Percentiles rank a stretch among this genome's conserved stretches.
Evolutionary conservation across 257 asterid genomes (phyloP).

Genomic region (Solanum chilense): DNA sequence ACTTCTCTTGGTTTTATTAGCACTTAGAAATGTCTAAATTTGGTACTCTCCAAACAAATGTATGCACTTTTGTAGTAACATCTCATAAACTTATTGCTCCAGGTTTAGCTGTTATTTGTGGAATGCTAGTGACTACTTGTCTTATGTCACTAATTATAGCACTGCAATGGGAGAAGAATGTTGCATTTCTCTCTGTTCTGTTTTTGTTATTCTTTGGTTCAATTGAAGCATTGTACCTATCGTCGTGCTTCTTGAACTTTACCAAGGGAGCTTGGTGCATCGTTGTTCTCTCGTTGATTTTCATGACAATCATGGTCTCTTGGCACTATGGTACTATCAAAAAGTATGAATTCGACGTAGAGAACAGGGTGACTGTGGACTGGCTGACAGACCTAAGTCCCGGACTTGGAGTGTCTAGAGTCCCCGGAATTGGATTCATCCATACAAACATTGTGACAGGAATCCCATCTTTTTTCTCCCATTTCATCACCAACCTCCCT

Average conservation of each 20-base stretch:
- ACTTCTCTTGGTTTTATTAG: not conserved
- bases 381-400: constrained; percentile 86
- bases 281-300: constrained; percentile 32
- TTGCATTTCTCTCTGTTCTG: constrained; percentile 19
- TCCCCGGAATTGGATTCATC: constrained; percentile 79
- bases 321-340: constrained; percentile 95
- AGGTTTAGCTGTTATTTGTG: constrained; percentile 70
- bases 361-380: constrained; percentile 70
- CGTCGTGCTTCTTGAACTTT: constrained; percentile 48
- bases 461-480: constrained; percentile 84
- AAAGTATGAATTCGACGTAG: constrained; percentile 58
- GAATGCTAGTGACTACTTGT: constrained; percentile 78
- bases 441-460: constrained; percentile 65
- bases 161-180: constrained; percentile 70
- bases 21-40: not conserved
- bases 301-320: constrained; percentile 53
- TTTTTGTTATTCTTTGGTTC: constrained; percentile 68
- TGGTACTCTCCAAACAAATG: not conserved
- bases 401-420: constrained; percentile 65
- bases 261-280: constrained; percentile 75
- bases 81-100: not conserved
- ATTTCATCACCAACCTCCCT: constrained; percentile 77
- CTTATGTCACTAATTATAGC: constrained; percentile 80
- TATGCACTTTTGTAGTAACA: not conserved
- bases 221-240: constrained; percentile 52